Conservation (phyloP, 805 yeast genomes). For the Brettanomyces bruxellensis region DNA sequence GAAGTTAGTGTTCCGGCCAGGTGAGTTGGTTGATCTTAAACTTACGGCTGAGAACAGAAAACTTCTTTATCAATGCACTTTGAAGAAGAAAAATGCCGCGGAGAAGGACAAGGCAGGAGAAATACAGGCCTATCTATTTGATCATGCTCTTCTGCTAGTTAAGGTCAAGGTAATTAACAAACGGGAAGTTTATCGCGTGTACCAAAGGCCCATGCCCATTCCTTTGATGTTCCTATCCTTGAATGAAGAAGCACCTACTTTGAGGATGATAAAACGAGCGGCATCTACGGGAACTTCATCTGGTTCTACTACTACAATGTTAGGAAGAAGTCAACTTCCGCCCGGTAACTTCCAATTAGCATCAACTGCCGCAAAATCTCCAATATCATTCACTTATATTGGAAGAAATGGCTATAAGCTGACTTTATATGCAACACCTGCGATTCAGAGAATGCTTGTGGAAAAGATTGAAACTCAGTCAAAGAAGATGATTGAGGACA, state of each 20-base stretch:
- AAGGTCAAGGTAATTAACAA: slow-evolving; percentile 81
- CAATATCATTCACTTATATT: slow-evolving; percentile 42
- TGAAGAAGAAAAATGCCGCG: slow-evolving; percentile 44
- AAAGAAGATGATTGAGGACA: slow-evolving; percentile 53
- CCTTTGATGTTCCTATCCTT: slow-evolving; percentile 68
- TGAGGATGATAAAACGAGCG: slow-evolving; percentile 35
- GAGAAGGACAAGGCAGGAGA: slow-evolving; percentile 67
- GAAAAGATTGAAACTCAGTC: slow-evolving; percentile 80
- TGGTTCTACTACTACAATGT: slow-evolving; percentile 22
- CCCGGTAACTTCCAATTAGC: slow-evolving; percentile 12
- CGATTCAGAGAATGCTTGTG: slow-evolving; percentile 69
- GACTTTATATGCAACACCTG: slow-evolving; percentile 43
- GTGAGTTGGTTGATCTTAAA: slow-evolving; percentile 80
- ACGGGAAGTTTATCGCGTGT: slow-evolving; percentile 85
- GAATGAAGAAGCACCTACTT: slow-evolving; percentile 68
- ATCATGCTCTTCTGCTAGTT: slow-evolving; percentile 78
- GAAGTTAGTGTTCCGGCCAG: slow-evolving; percentile 68
- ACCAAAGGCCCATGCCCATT: slow-evolving; percentile 79
- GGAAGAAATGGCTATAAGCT: slow-evolving; percentile 48
- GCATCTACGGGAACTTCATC: slow-evolving; percentile 26
- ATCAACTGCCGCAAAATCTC: slow-evolving; percentile 29
- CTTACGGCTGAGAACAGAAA: slow-evolving; percentile 73
- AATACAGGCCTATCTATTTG: slow-evolving; percentile 80
- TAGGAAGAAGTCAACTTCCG: slow-evolving; percentile 15
- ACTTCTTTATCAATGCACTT: slow-evolving; percentile 68